Base-by-base conservation (phyloP, 2,329 filamentous ascomycete species). In the Helotiales sp. region DNA sequence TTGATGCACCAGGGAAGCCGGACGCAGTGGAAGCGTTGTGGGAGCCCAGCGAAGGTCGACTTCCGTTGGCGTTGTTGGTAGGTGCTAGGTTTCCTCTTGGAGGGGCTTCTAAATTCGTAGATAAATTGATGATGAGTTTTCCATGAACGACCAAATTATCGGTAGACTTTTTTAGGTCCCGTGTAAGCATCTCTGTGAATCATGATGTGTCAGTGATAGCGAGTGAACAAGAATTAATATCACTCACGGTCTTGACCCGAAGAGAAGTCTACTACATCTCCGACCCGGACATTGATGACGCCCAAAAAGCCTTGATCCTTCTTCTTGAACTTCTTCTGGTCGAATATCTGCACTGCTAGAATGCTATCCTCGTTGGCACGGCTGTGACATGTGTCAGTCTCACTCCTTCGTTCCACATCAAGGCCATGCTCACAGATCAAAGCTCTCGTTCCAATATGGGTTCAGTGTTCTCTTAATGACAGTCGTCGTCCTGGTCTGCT, bases 301-400 rank as follows among this genome's bases (percentile, higher is more conserved):
- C 95, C 95, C 6, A 99, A 81, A 72, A 99, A 99, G 8, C 95
- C 95, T 74, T 99, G 95, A 69, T 99, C 95, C 91, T 98, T 99
- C 85, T 99, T 99, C 82, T 99, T 99, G 79, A 99, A 99, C 79
- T 99, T 99, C 81, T 97, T 97, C 77, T 99, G 95, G 76, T 99
- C 95, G 73, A 99, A 99, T 55, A 99, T 96, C 73, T 99, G 95
- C 47, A 99, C 93, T 7, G 95, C 95, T 48, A 99, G 82, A 70
- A 99, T 97, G 74, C 93, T 96, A 70, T 96, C 93, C 73, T 99
- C 95, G 61, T 88, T 95, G 60, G 91, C 93, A 73, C 84, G 85
- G 80, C 95, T 98, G 72, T 58, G n/a, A n/a, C n/a, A 68, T 4
- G 31, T n/a, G n/a, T 50, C 30, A 54, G 57, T 54, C 34, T 50